Conservation (phyloP, 108 stramenopile species). For the Schizochytrium sp. region DNA sequence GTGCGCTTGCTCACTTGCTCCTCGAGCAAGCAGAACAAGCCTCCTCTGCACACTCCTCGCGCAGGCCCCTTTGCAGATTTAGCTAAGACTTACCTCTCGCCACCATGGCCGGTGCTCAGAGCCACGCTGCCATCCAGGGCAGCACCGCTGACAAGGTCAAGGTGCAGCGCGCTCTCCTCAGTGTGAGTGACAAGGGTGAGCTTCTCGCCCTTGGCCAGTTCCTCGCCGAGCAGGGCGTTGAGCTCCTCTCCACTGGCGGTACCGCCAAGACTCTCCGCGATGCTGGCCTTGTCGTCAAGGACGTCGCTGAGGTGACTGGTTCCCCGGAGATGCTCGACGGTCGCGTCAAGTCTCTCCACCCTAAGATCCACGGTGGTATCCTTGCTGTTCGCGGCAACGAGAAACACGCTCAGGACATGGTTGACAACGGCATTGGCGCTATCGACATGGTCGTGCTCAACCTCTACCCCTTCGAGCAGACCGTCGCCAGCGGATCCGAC, state of each 20-base stretch:
- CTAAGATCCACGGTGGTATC: slow-evolving; percentile 96
- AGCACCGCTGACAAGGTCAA: slow-evolving; percentile 47
- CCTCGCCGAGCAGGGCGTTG: slow-evolving; percentile 84
- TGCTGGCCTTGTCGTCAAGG: slow-evolving; percentile 85
- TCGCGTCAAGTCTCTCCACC: slow-evolving; percentile 98
- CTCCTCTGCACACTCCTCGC: no score
- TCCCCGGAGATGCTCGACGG: slow-evolving; percentile 96
- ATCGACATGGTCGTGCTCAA: slow-evolving; percentile 98
- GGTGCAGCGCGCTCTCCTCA: slow-evolving; percentile 88
- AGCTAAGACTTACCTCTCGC: no score
- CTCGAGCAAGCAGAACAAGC: no score
- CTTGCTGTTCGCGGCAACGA: slow-evolving; percentile 93
- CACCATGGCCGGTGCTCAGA: not conserved
- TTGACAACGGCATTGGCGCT: slow-evolving; percentile 84
- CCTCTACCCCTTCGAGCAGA: slow-evolving; percentile 96
- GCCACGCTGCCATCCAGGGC: slow-evolving; percentile 45
- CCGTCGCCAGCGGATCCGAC: slow-evolving; percentile 87
- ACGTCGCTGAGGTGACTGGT: slow-evolving; percentile 92
- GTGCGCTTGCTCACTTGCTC: no score
- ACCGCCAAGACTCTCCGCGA: slow-evolving; percentile 89
- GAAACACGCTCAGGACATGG: slow-evolving; percentile 88
- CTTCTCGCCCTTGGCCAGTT: slow-evolving; percentile 89
- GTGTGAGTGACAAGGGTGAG: slow-evolving; percentile 95
- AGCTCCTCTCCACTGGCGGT: slow-evolving; percentile 96
- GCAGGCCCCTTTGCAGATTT: no score